Conservation (phyloP, 2,329 filamentous ascomycete species). For the Teratosphaeria nubilosa region DNA sequence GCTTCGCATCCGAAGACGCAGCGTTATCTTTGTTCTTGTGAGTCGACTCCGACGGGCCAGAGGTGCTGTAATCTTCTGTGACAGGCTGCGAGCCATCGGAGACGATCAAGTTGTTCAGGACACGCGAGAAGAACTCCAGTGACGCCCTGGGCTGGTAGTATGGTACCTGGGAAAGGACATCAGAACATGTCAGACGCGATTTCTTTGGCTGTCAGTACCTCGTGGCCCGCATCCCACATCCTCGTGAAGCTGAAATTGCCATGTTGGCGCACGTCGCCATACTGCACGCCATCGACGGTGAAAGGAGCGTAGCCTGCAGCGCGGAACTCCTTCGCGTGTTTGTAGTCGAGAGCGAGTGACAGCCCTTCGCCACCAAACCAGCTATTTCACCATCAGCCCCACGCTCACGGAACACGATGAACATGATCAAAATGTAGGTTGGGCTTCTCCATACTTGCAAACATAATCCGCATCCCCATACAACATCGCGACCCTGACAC, state of each 20-base stretch:
- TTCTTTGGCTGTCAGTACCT: slow-evolving; percentile 23
- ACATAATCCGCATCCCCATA: slow-evolving; percentile 30
- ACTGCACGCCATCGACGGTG: slow-evolving; percentile 26
- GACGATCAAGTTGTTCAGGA: slow-evolving; percentile 27
- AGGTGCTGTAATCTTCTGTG: slow-evolving; percentile 24
- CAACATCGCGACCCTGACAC: slow-evolving; percentile 31
- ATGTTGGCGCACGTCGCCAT: slow-evolving; percentile 28
- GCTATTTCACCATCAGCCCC: background rate
- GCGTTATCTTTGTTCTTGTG: slow-evolving; percentile 30
- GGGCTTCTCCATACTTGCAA: slow-evolving; percentile 29
- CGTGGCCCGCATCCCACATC: slow-evolving; percentile 31
- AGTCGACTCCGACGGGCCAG: slow-evolving; percentile 28
- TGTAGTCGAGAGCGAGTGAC: slow-evolving; percentile 28
- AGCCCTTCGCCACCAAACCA: slow-evolving; percentile 8
- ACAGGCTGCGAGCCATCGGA: slow-evolving; percentile 26
- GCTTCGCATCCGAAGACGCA: slow-evolving; percentile 18
- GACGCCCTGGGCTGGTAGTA: slow-evolving; percentile 31
- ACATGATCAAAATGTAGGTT: background rate
- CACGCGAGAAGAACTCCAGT: slow-evolving; percentile 21
- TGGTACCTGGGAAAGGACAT: slow-evolving; percentile 21
- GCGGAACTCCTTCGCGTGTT: slow-evolving; percentile 21
- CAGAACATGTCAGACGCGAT: background rate
- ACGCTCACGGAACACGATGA: background rate
- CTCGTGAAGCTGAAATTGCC: slow-evolving; percentile 22
- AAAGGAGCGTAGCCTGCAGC: slow-evolving; percentile 18